phyloP scores from a whole-genome alignment of 306 rosid genomes.

The Benincasa hispida region DNA sequence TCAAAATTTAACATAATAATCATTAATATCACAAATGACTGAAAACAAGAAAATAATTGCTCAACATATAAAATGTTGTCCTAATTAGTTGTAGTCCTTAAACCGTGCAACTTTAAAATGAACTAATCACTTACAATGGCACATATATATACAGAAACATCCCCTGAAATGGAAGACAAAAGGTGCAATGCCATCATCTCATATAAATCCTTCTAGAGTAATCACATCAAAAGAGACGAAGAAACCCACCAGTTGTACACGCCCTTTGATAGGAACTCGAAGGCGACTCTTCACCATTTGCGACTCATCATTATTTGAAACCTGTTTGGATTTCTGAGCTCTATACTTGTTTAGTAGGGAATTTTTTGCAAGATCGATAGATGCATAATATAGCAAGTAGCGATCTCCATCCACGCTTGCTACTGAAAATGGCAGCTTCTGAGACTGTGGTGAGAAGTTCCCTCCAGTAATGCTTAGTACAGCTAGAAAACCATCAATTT shows the following conservation, averaged over 20 bases:
- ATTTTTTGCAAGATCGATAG: constrained; percentile 57
- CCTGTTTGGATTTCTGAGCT: constrained; percentile 46
- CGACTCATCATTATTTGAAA: constrained; percentile 47
- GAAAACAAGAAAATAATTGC: neutral
- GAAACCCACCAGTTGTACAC: constrained; percentile 70
- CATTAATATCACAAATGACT: neutral
- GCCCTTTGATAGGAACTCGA: constrained; percentile 89
- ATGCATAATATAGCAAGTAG: constrained; percentile 72
- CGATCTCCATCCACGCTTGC: constrained; percentile 80
- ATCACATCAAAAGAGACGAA: constrained; percentile 12
- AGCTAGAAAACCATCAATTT: constrained; percentile 84
- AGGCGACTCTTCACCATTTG: constrained; percentile 60
- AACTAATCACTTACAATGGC: neutral
- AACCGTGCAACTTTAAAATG: neutral
- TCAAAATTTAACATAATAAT: neutral
- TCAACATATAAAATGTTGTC: neutral
- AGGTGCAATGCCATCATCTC: neutral
- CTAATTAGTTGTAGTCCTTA: neutral
- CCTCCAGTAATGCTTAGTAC: constrained; percentile 84
- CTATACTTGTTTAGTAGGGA: constrained; percentile 39
- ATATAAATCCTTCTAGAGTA: neutral
- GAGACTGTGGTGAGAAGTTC: constrained; percentile 84
- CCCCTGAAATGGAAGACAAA: neutral
- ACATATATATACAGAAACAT: neutral
- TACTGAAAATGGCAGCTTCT: constrained; percentile 95